phyloP scores from a whole-genome alignment of 768 basidiomycete genomes.

The Boletales sp. region DNA sequence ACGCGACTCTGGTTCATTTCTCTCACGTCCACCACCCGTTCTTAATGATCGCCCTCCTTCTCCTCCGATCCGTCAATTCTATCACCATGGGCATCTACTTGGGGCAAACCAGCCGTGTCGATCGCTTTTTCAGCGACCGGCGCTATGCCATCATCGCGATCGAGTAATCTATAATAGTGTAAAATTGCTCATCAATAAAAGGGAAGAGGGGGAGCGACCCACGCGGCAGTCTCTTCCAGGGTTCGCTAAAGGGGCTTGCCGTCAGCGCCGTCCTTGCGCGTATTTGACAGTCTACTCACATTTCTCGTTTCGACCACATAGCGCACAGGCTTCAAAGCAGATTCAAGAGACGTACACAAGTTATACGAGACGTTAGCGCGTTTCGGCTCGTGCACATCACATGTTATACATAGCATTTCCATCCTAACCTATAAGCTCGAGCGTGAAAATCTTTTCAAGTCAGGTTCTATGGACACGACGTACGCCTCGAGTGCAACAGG shows the following conservation, averaged over 20 bases:
- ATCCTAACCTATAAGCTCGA: constrained; percentile 26
- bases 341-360: constrained; percentile 38
- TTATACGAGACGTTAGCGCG: constrained; percentile 5
- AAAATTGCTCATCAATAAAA: background rate
- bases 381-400: background rate
- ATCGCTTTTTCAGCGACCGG: no score
- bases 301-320: constrained; percentile 36
- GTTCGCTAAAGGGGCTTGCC: constrained; percentile 1
- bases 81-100: no score
- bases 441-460: background rate
- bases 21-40: no score
- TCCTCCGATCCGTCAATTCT: no score
- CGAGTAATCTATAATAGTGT: no score
- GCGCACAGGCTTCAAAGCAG: constrained; percentile 33
- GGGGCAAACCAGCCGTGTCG: no score
- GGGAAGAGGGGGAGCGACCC: background rate
- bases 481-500: constrained; percentile 30
- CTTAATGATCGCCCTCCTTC: no score
- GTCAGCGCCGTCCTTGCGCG: background rate
- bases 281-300: constrained; percentile 3
- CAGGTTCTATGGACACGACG: background rate
- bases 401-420: constrained; percentile 39
- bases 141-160: no score
- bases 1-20: no score
- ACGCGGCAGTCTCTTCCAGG: no score